phyloP scores from a whole-genome alignment of 495 filamentous ascomycete species.

The Neurospora cerealis region DNA sequence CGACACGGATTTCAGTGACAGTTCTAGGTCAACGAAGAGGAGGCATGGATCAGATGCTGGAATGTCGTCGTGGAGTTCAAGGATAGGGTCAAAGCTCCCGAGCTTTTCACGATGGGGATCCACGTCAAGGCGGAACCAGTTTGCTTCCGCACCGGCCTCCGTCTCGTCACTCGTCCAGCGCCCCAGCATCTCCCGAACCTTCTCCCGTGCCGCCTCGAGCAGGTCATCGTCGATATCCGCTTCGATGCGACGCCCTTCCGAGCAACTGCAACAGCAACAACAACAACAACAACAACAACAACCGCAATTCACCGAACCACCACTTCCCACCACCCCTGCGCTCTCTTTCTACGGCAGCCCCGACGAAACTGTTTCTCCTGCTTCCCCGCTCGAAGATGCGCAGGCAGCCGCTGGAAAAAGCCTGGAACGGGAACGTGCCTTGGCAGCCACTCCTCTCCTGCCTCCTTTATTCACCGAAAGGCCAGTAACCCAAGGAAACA shows the following conservation, averaged over 20 bases:
- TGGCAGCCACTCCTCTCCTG: conserved; percentile 70
- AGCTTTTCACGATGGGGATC: conserved; percentile 60
- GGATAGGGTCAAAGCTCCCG: conserved; percentile 61
- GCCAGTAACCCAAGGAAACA: conserved; percentile 16
- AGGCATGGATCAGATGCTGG: conserved; percentile 56
- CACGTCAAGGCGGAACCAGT: conserved; percentile 36
- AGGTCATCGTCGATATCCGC: conserved; percentile 60
- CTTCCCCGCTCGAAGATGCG: conserved; percentile 46
- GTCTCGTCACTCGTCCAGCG: conserved; percentile 32
- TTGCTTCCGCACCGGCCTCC: conserved; percentile 36
- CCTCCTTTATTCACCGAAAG: conserved; percentile 63
- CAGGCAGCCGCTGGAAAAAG: conserved; percentile 40
- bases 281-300: not conserved
- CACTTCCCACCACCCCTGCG: conserved; percentile 55
- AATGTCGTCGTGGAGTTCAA: conserved; percentile 52
- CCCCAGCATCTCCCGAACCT: conserved; percentile 30
- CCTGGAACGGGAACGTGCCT: conserved; percentile 48
- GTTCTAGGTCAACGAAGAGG: conserved; percentile 42
- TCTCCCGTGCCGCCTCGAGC: conserved; percentile 47
- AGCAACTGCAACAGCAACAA: conserved; percentile 27
- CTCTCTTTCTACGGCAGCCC: conserved; percentile 55
- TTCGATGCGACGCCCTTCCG: conserved; percentile 36
- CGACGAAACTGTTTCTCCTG: conserved; percentile 29
- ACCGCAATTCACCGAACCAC: conserved; percentile 25
- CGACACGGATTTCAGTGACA: conserved; percentile 47